Evolutionary conservation across 768 basidiomycete genomes (phyloP).

Genomic region (Cystofilobasidium bisporidii): DNA sequence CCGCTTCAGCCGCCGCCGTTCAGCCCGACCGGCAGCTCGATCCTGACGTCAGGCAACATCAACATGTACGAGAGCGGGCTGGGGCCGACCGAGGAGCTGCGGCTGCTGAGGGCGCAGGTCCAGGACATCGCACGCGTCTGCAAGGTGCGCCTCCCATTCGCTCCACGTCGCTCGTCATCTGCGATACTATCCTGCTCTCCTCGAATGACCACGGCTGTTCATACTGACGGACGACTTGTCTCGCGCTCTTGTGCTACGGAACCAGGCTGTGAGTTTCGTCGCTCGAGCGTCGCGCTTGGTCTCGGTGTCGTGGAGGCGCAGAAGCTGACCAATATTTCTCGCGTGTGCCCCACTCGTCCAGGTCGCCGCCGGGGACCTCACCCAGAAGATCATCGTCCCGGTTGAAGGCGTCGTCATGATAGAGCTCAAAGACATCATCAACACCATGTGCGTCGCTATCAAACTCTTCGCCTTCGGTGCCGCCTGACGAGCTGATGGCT

Average conservation of each 20-base stretch:
- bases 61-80: conserved; percentile 21
- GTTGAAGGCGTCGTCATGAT: conserved; percentile 72
- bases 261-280: conserved; percentile 7
- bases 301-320: too few relatives aligned
- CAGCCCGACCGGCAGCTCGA: conserved; percentile 8
- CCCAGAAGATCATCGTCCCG: conserved; percentile 67
- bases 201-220: neutral
- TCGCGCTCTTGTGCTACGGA: too few relatives aligned
- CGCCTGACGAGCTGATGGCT: conserved; percentile 44
- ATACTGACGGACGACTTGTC: neutral
- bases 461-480: conserved; percentile 33
- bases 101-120: conserved; percentile 70
- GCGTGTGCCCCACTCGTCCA: neutral
- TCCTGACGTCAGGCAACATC: conserved; percentile 19
- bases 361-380: conserved; percentile 63
- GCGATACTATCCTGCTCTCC: too few relatives aligned
- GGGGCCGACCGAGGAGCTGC: conserved; percentile 51
- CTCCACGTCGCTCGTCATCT: too few relatives aligned
- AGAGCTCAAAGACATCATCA: conserved; percentile 69
- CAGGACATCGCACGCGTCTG: conserved; percentile 72
- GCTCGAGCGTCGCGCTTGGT: too few relatives aligned
- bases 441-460: conserved; percentile 37
- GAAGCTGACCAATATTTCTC: too few relatives aligned
- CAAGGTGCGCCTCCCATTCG: conserved; percentile 41
- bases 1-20: neutral